Evolutionary conservation across 495 filamentous ascomycete genomes (phyloP).

Genomic region (Viridothelium virens): DNA sequence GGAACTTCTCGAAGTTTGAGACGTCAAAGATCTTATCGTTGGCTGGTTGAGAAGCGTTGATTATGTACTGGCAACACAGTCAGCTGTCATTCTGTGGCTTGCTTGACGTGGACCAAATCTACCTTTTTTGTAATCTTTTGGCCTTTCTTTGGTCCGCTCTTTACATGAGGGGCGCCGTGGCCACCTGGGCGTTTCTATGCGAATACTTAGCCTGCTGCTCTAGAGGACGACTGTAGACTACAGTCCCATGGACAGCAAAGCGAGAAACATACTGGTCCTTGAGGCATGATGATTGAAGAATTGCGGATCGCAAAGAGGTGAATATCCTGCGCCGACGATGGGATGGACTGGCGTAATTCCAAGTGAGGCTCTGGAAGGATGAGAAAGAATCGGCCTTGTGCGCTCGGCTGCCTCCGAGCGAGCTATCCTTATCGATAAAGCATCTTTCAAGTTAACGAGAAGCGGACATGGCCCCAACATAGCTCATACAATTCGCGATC

Average conservation of each 20-base stretch:
- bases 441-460: too few species aligned
- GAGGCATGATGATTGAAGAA: slow-evolving; percentile 47
- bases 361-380: not conserved
- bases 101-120: not conserved
- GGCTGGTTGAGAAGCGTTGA: slow-evolving; percentile 95
- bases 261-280: slow-evolving; percentile 71
- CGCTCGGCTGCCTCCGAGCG: not conserved
- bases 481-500: not conserved
- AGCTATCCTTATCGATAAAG: not conserved
- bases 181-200: slow-evolving; percentile 50
- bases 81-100: not conserved
- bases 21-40: slow-evolving; percentile 99
- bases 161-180: slow-evolving; percentile 43
- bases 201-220: slow-evolving; percentile 90
- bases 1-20: slow-evolving; percentile 98
- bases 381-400: not conserved
- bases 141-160: slow-evolving; percentile 55
- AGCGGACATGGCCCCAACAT: too few species aligned
- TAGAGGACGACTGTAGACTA: slow-evolving; percentile 35
- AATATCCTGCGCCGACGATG: slow-evolving; percentile 44
- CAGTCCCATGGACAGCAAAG: slow-evolving; percentile 68
- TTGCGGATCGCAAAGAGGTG: slow-evolving; percentile 57
- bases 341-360: not conserved
- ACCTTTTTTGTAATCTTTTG: slow-evolving; percentile 66
- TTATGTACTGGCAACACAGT: slow-evolving; percentile 63